Base-by-base conservation (phyloP, 441 rosid species). In the Erodium moschatum region DNA sequence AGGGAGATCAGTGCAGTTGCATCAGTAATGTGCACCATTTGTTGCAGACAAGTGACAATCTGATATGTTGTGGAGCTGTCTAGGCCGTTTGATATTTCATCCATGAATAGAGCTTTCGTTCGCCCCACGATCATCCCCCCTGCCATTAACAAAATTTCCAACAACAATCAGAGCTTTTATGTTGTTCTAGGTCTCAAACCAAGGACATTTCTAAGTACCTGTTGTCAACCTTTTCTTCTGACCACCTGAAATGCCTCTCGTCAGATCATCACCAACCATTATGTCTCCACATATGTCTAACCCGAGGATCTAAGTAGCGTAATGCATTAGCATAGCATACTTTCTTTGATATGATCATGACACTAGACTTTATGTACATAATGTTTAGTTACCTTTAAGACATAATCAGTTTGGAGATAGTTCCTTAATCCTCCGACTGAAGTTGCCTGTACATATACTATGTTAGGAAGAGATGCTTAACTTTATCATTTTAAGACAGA, bases 241-340 rank as follows among this genome's bases (percentile, higher is more conserved):
- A 48, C 92, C 95, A 64, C 92, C 95, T 0, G 95, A 89, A 74
- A 87, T 80, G 54, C 92, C 96, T 73, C 88, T 82, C 63, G 62
- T 77, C 71, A 78, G 19, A 1, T 77, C 88, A 81, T 81, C 75
- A 19, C 96, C 92, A 8, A 76, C 89, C 38, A 77, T 75, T 44
- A 71, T 84, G 46, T 89, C 85, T 24, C 86, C 85, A 50, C 92
- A 89, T 9, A 75, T 77, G 46, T 87, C 86, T 48, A 89, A 77
- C 52, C 96, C 96, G n/a, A 89, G 86, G 48, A 87, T 85, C 96
- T 89, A 64, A 63, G 69, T 21, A 46, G 11, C 70, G 72, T 11
- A 38, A 62, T 46, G 21, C 11, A 16, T 35, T 19, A 56, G 64
- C 20, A 16, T 18, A 56, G 64, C 20, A 16, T 18, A 56, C 18